These are phyloP conservation scores for Dictyophora rubrovolvata DNA, from an alignment of 768 basidiomycete species.

Conservation along the genomic window DNA sequence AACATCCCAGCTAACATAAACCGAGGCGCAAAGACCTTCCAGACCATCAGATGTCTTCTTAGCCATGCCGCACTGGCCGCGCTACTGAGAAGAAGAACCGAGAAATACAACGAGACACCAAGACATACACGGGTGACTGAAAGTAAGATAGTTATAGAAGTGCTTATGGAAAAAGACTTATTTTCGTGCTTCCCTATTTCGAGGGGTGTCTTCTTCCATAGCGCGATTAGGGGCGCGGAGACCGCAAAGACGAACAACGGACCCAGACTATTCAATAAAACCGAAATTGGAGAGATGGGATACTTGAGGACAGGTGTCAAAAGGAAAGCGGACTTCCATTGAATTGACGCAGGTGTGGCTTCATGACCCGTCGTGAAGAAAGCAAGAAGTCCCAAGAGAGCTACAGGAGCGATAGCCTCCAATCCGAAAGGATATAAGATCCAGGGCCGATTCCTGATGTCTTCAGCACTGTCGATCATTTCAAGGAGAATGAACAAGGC, in stretches of 20 bases:
- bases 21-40: constrained; percentile 97
- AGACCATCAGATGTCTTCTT: constrained; percentile 88
- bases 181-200: constrained; percentile 12
- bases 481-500: constrained; percentile 73
- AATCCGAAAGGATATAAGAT: constrained; percentile 14
- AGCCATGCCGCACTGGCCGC: constrained; percentile 66
- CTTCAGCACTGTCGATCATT: constrained; percentile 70
- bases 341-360: constrained; percentile 75
- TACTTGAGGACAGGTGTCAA: constrained; percentile 60
- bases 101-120: constrained; percentile 62
- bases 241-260: constrained; percentile 57
- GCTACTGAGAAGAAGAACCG: constrained; percentile 52
- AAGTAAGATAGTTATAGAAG: neutral
- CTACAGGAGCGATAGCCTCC: constrained; percentile 51
- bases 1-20: constrained; percentile 72
- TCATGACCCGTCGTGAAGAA: constrained; percentile 94
- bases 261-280: constrained; percentile 70
- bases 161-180: neutral
- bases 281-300: constrained; percentile 64
- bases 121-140: constrained; percentile 38
- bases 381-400: constrained; percentile 61
- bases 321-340: constrained; percentile 93
- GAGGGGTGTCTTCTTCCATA: constrained; percentile 78
- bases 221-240: constrained; percentile 57
- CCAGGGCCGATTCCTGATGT: constrained; percentile 33